These are phyloP conservation scores for Pythium graminicola DNA, from an alignment of 352 stramenopile genomes.

Conservation along the genomic window DNA sequence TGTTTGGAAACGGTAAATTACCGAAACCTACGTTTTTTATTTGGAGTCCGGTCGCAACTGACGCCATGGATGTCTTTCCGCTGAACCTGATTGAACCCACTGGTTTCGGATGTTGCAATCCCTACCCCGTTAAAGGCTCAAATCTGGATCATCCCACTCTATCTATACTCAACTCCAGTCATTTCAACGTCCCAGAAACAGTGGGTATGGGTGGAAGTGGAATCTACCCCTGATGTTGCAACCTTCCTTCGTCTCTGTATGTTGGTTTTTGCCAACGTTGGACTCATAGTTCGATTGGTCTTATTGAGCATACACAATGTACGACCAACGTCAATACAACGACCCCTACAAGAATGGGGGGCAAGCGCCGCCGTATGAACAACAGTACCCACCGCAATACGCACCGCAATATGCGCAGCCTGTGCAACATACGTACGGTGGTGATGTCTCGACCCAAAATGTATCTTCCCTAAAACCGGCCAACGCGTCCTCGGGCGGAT, in stretches of 20 bases:
- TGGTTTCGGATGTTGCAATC: too few species aligned
- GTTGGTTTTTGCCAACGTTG: too few species aligned
- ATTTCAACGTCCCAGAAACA: too few species aligned
- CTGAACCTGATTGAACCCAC: too few species aligned
- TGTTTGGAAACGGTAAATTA: too few species aligned
- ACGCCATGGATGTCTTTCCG: too few species aligned
- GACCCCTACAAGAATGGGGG: conserved; percentile 27
- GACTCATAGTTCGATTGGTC: conserved; percentile 1
- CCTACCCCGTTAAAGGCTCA: too few species aligned
- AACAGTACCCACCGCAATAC: conserved; percentile 16
- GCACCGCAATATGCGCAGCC: conserved; percentile 18
- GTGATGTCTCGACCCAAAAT: conserved; percentile 31
- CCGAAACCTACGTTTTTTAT: too few species aligned
- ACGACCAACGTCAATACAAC: conserved; percentile 28
- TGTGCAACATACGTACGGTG: conserved; percentile 16
- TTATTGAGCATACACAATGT: conserved; percentile 18
- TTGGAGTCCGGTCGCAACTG: too few species aligned
- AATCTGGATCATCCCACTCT: too few species aligned
- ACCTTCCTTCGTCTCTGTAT: not conserved
- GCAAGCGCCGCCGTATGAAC: conserved; percentile 5
- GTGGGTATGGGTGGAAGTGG: too few species aligned
- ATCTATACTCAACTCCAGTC: too few species aligned
- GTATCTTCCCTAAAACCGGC: conserved; percentile 68
- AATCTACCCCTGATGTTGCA: conserved; percentile 1
- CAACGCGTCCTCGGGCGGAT: conserved; percentile 28